phyloP scores from a whole-genome alignment of 2,329 filamentous ascomycete genomes.

The Colletotrichum tamarilloi region DNA sequence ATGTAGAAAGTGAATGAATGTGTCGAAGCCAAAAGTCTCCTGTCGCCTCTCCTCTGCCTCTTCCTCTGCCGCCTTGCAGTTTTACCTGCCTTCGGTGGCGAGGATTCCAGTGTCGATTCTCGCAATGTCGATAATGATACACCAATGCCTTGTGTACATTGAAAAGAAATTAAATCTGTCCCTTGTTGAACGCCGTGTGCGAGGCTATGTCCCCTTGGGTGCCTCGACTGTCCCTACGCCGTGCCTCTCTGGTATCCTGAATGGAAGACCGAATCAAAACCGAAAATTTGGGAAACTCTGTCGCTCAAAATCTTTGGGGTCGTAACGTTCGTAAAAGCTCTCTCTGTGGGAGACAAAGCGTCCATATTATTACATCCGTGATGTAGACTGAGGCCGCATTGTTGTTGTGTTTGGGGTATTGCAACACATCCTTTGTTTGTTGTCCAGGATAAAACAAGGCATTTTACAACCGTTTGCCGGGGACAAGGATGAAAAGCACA shows the following conservation, averaged over 20 bases:
- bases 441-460: conserved; percentile 4
- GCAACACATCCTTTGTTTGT: conserved; percentile 6
- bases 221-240: conserved; percentile 23
- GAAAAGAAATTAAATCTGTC: conserved; percentile 16
- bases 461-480: conserved; percentile 80
- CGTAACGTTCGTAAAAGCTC: conserved; percentile 33
- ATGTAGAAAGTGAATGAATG: conserved; percentile 27
- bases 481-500: conserved; percentile 93
- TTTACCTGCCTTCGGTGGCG: background rate
- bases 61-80: background rate
- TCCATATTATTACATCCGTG: background rate
- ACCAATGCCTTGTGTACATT: conserved; percentile 15
- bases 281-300: background rate
- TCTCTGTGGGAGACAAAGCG: background rate
- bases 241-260: conserved; percentile 27
- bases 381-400: background rate
- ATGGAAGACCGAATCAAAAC: conserved; percentile 19
- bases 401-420: conserved; percentile 7
- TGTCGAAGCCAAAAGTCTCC: conserved; percentile 29
- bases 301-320: conserved; percentile 32
- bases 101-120: background rate
- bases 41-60: background rate
- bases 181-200: conserved; percentile 22
- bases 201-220: conserved; percentile 5
- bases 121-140: conserved; percentile 8